Percentiles rank a stretch among this genome's conserved stretches.
These are phyloP conservation scores for Oenanthe javanica DNA, from an alignment of 140 eudicot genomes.

Conservation along the genomic window DNA sequence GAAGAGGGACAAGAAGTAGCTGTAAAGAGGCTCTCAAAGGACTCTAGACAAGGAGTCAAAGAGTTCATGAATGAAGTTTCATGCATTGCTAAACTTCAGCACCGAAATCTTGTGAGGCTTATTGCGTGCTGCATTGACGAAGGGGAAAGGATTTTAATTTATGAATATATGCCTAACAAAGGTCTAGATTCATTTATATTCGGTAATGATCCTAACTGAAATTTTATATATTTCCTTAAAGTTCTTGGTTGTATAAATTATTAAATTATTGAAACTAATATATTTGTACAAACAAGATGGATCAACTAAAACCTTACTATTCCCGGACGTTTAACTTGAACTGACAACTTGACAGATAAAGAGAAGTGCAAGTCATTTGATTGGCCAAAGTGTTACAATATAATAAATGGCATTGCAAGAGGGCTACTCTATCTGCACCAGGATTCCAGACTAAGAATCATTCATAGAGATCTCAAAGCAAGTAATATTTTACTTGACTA, in stretches of 20 bases:
- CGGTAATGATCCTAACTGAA: constrained; percentile 21
- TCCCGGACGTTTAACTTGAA: neutral
- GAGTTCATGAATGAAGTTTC: constrained; percentile 46
- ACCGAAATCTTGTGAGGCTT: constrained; percentile 49
- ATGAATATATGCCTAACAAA: constrained; percentile 51
- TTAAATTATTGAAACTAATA: neutral
- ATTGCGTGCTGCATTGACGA: constrained; percentile 48
- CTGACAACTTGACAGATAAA: constrained; percentile 26
- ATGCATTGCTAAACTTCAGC: constrained; percentile 47
- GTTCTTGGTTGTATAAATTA: neutral
- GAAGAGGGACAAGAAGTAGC: constrained; percentile 39
- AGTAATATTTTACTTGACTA: constrained; percentile 53
- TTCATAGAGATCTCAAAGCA: constrained; percentile 70
- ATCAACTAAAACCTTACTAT: neutral
- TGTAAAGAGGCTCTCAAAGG: constrained; percentile 44
- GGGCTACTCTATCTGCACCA: constrained; percentile 72
- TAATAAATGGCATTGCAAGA: constrained; percentile 50
- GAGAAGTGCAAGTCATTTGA: constrained; percentile 23
- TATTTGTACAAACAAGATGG: neutral
- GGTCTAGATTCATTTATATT: constrained; percentile 41
- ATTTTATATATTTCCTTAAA: neutral
- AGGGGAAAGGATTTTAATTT: constrained; percentile 35
- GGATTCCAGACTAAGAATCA: constrained; percentile 51
- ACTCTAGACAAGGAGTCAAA: constrained; percentile 43
- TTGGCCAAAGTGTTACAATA: constrained; percentile 48